Evolutionary conservation across 1,284 basidiomycete species (phyloP).

Genomic region (Afroboletus lepidellus): DNA sequence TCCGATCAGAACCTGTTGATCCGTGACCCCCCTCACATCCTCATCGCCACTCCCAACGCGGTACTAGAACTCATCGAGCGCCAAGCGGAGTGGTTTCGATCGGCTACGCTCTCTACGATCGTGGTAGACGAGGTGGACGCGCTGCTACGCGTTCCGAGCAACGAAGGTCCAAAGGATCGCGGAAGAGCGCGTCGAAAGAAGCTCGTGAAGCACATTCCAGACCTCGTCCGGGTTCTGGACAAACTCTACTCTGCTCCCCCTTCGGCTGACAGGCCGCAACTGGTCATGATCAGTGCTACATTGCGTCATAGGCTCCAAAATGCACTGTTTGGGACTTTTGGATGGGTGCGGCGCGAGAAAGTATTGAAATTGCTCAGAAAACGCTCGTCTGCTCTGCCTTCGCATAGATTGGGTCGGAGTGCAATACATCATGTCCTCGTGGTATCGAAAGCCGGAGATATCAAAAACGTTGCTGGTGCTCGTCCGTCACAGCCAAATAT

Average conservation of each 20-base stretch:
- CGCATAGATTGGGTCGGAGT: slow-evolving; percentile 28
- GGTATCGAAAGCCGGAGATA: slow-evolving; percentile 48
- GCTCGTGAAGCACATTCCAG: slow-evolving; percentile 51
- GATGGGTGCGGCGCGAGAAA: slow-evolving; percentile 51
- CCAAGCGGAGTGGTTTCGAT: slow-evolving; percentile 43
- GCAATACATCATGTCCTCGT: slow-evolving; percentile 62
- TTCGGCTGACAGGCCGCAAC: slow-evolving; percentile 46
- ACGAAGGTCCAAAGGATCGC: slow-evolving; percentile 33
- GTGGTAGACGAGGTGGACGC: slow-evolving; percentile 76
- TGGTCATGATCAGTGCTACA: slow-evolving; percentile 70
- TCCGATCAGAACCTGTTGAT: slow-evolving; percentile 41
- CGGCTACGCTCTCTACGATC: slow-evolving; percentile 51
- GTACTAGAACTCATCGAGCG: slow-evolving; percentile 53
- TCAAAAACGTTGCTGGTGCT: slow-evolving; percentile 49
- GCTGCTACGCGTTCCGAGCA: slow-evolving; percentile 50
- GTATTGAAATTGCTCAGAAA: slow-evolving; percentile 46
- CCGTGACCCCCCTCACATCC: slow-evolving; percentile 55
- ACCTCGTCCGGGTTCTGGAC: slow-evolving; percentile 59
- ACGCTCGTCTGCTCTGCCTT: slow-evolving; percentile 24
- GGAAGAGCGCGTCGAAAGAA: slow-evolving; percentile 36
- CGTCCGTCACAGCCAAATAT: slow-evolving; percentile 7
- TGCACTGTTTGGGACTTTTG: slow-evolving; percentile 50
- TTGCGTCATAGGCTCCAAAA: slow-evolving; percentile 52
- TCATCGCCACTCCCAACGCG: slow-evolving; percentile 71
- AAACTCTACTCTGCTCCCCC: slow-evolving; percentile 41